A percentile compares a stretch with the other conserved stretches of the same genome.
phyloP scores from a whole-genome alignment of 2,329 filamentous ascomycete genomes.

The Pestalotiopsis sp. region DNA sequence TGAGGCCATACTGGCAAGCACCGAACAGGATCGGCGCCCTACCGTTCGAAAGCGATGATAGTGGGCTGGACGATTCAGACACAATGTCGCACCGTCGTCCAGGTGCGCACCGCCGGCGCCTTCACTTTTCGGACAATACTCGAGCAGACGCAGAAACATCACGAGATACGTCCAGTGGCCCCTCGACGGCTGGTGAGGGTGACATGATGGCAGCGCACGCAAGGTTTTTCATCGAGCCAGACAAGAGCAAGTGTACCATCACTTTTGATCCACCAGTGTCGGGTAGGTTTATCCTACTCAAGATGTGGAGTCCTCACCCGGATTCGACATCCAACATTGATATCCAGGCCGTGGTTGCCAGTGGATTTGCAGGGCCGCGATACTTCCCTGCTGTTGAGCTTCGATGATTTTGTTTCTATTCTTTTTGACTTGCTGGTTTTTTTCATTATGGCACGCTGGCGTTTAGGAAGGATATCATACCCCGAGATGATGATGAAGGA shows the following conservation, averaged over 20 bases:
- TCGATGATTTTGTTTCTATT: slow-evolving; percentile 41
- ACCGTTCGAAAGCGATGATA: slow-evolving; percentile 54
- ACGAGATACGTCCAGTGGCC: slow-evolving; percentile 58
- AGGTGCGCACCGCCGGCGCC: slow-evolving; percentile 30
- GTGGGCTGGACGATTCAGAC: slow-evolving; percentile 39
- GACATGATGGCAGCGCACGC: slow-evolving; percentile 73
- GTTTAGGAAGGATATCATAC: not conserved
- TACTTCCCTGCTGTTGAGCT: slow-evolving; percentile 75
- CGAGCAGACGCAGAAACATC: slow-evolving; percentile 48
- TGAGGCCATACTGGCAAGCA: slow-evolving; percentile 37
- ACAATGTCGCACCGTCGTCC: slow-evolving; percentile 33
- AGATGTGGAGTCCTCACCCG: slow-evolving; percentile 82
- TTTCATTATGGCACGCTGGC: not conserved
- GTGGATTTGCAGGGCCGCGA: slow-evolving; percentile 83
- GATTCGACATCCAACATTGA: slow-evolving; percentile 75
- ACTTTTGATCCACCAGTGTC: slow-evolving; percentile 82
- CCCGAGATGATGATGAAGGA: not conserved
- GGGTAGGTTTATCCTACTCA: slow-evolving; percentile 82
- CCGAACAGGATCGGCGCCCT: slow-evolving; percentile 57
- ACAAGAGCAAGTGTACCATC: slow-evolving; percentile 84
- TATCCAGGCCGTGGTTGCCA: slow-evolving; percentile 81
- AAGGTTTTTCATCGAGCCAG: slow-evolving; percentile 79
- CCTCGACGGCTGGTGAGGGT: slow-evolving; percentile 57
- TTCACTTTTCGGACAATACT: slow-evolving; percentile 20
- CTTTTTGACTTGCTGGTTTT: not conserved